These are phyloP conservation scores for Heteromeles arbutifolia DNA, from an alignment of 306 rosid species.

Conservation along the genomic window DNA sequence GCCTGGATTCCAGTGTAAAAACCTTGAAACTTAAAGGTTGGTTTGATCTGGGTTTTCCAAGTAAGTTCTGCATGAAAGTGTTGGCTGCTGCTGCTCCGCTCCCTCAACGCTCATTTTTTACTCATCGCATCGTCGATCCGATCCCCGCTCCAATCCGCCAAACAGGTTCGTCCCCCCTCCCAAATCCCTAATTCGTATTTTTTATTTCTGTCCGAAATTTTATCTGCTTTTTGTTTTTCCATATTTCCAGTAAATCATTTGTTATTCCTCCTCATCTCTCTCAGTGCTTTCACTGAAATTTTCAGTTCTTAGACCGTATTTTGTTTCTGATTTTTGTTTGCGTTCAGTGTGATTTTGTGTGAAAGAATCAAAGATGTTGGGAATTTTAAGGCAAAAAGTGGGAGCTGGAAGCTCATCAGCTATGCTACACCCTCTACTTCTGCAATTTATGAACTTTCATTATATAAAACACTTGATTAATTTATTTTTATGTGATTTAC, in stretches of 20 bases:
- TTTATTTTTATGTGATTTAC: not conserved
- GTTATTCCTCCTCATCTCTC: not conserved
- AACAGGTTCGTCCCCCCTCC: not conserved
- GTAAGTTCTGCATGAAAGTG: too few relatives aligned
- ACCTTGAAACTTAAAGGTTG: too few relatives aligned
- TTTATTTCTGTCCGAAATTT: not conserved
- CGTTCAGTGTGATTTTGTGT: constrained; percentile 11
- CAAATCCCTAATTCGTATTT: not conserved
- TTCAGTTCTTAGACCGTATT: not conserved
- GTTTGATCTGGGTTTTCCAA: too few relatives aligned
- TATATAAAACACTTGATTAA: not conserved
- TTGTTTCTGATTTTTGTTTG: not conserved
- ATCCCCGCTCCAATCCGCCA: not conserved
- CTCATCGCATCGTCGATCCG: constrained; percentile 7
- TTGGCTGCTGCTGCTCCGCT: too few relatives aligned
- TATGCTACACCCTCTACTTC: constrained; percentile 17
- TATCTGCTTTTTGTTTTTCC: not conserved
- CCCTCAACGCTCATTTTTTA: not conserved
- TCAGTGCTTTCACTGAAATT: not conserved
- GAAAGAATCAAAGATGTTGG: constrained; percentile 47
- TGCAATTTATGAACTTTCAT: not conserved
- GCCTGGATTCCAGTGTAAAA: too few relatives aligned
- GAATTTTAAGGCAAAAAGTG: constrained; percentile 49
- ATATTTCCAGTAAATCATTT: not conserved
- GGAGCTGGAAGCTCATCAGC: constrained; percentile 37